These are phyloP conservation scores for Lepidium campestre DNA, from an alignment of 441 rosid species.

Conservation along the genomic window DNA sequence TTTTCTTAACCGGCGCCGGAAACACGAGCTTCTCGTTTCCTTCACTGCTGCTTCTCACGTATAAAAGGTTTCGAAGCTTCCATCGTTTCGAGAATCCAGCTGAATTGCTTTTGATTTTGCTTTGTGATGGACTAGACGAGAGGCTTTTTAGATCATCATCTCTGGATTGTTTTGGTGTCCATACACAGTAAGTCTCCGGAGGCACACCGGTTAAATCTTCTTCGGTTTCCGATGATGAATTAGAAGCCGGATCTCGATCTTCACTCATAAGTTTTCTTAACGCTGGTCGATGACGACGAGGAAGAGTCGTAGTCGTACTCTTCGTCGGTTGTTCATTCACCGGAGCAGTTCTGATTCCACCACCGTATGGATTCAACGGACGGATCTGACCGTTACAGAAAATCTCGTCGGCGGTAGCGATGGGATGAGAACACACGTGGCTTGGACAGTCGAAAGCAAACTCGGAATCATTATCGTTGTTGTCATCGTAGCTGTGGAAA, in stretches of 20 bases:
- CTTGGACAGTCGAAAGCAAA: slow-evolving; percentile 44
- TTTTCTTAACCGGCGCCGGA: slow-evolving; percentile 31
- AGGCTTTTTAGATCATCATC: not conserved
- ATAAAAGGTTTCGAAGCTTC: slow-evolving; percentile 47
- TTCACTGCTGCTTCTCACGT: slow-evolving; percentile 54
- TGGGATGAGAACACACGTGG: slow-evolving; percentile 31
- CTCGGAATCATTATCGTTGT: slow-evolving; percentile 38
- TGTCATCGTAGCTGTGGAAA: not conserved
- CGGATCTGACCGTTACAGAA: slow-evolving; percentile 77
- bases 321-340: not conserved
- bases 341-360: not conserved
- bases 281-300: slow-evolving; percentile 34
- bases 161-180: slow-evolving; percentile 41
- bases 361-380: slow-evolving; percentile 55
- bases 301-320: slow-evolving; percentile 4
- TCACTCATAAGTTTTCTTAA: slow-evolving; percentile 51
- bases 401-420: slow-evolving; percentile 71
- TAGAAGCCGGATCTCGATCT: slow-evolving; percentile 29
- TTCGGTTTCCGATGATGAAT: slow-evolving; percentile 47
- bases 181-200: slow-evolving; percentile 62
- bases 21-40: slow-evolving; percentile 44
- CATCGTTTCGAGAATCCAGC: slow-evolving; percentile 71
- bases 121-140: slow-evolving; percentile 20
- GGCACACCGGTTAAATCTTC: slow-evolving; percentile 48
- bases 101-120: slow-evolving; percentile 64